These are phyloP conservation scores for Chlamydomonas incerta DNA, from an alignment of 139 green algal species.

Conservation along the genomic window DNA sequence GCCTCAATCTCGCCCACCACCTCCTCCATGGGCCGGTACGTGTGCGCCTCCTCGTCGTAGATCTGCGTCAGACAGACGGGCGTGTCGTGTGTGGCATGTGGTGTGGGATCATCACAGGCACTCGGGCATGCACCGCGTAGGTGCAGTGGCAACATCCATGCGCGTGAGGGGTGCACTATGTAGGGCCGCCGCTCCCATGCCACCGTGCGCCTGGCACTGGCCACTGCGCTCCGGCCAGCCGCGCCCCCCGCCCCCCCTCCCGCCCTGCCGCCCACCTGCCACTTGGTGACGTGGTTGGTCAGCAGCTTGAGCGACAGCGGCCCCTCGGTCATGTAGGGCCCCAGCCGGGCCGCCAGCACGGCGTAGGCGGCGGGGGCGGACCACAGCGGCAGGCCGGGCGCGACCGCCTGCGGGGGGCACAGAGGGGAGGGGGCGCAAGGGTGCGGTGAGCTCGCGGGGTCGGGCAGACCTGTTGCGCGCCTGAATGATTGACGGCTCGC, in stretches of 20 bases:
- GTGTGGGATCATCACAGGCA: too few relatives aligned
- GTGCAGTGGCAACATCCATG: too few relatives aligned
- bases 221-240: too few relatives aligned
- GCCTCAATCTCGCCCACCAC: conserved; percentile 11
- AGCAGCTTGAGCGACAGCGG: conserved; percentile 46
- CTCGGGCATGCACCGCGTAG: too few relatives aligned
- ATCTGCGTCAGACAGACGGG: conserved; percentile 47
- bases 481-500: too few relatives aligned
- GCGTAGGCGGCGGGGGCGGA: conserved; percentile 33
- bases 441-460: neutral
- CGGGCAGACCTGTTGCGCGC: too few relatives aligned
- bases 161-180: too few relatives aligned
- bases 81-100: too few relatives aligned
- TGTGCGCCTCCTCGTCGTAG: conserved; percentile 50
- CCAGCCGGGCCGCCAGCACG: conserved; percentile 48
- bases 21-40: conserved; percentile 51
- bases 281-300: conserved; percentile 62
- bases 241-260: too few relatives aligned
- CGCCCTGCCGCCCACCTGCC: conserved; percentile 46
- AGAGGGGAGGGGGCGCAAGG: neutral
- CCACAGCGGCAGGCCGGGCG: conserved; percentile 46
- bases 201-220: too few relatives aligned
- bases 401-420: neutral
- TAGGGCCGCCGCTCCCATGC: too few relatives aligned
- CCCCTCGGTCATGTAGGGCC: conserved; percentile 54